Evolutionary conservation across 495 filamentous ascomycete genomes (phyloP), one percentile per base, ranked within the genome.

Genomic region (Parathielavia hyrcaniae): DNA sequence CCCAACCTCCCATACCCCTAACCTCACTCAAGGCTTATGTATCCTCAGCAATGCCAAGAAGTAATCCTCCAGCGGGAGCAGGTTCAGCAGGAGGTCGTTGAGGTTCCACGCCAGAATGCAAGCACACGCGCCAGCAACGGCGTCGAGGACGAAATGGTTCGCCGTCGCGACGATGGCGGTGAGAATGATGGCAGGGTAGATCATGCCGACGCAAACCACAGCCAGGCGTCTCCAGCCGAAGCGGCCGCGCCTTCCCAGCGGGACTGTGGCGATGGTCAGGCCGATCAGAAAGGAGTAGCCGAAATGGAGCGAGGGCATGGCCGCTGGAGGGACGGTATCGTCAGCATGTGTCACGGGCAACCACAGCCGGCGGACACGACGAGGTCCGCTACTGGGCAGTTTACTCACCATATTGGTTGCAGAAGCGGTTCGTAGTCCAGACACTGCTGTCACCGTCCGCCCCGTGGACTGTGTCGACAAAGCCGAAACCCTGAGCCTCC

Each of bases 221-320:
- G 67, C 63, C 0, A 67, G 48, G 7, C 67, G 64, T 39, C 60
- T 57, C 67, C 67, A 70, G 13, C 59, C 64, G 11, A 68, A 30
- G 17, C 56, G 59, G 16, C 66, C 66, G 8, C 56, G 55, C 43
- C 57, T 61, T 26, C 67, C 40, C 8, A 70, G 61, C 38, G 67
- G 67, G n/a, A 70, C 51, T 23, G 66, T 63, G 14, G 82, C 76
- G 55, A 90, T 79, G 0, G 86, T 89, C 17, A 84, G 70, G 14
- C 87, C 87, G 59, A 90, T 85, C 67, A 87, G 80, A 35, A 91
- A 81, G 7, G 87, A 84, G 64, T 90, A 91, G 12, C 86, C 87
- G 67, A 91, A 91, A 66, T 91, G 86, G 60, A 91, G 78, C 16
- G 84, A 85, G 8, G 87, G 87, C 87, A 90, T 90, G 16, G 87